These are phyloP conservation scores for Wickerhamiella slavikovae DNA, from an alignment of 805 yeast species.

Conservation along the genomic window DNA sequence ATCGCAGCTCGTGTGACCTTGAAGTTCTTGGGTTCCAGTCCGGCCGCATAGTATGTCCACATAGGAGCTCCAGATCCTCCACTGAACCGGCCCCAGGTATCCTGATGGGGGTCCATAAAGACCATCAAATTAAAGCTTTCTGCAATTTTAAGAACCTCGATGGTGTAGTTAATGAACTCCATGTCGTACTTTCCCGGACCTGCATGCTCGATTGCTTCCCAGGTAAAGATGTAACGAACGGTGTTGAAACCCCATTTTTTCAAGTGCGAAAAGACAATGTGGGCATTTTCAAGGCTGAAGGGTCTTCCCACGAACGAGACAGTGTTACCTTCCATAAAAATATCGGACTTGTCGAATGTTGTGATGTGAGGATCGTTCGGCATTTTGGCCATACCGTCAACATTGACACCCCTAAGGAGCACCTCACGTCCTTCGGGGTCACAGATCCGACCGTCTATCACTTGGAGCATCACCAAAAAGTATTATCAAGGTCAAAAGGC, in stretches of 20 bases:
- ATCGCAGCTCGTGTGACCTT: slow-evolving; percentile 53
- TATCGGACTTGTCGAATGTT: slow-evolving; percentile 11
- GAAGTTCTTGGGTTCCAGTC: slow-evolving; percentile 56
- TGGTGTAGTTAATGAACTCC: slow-evolving; percentile 50
- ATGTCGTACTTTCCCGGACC: slow-evolving; percentile 75
- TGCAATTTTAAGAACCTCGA: slow-evolving; percentile 36
- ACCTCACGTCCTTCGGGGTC: slow-evolving; percentile 37
- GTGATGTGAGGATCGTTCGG: slow-evolving; percentile 35
- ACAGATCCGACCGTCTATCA: too few relatives aligned
- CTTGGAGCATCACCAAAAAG: too few relatives aligned
- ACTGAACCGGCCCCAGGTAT: slow-evolving; percentile 72
- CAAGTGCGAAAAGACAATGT: slow-evolving; percentile 43
- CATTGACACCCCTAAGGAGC: slow-evolving; percentile 56
- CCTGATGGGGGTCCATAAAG: slow-evolving; percentile 79
- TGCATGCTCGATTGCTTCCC: slow-evolving; percentile 83
- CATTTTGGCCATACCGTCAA: slow-evolving; percentile 53
- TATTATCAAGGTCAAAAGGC: too few relatives aligned
- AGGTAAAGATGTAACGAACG: slow-evolving; percentile 54
- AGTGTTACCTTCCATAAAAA: slow-evolving; percentile 46
- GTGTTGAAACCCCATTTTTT: slow-evolving; percentile 69
- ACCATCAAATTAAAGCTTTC: slow-evolving; percentile 48
- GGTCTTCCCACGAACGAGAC: slow-evolving; percentile 77
- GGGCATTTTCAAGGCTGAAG: slow-evolving; percentile 54
- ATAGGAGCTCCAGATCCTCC: slow-evolving; percentile 92
- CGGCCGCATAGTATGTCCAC: slow-evolving; percentile 84